phyloP scores from a whole-genome alignment of 495 filamentous ascomycete genomes.

The Penicillium longicatenatum region DNA sequence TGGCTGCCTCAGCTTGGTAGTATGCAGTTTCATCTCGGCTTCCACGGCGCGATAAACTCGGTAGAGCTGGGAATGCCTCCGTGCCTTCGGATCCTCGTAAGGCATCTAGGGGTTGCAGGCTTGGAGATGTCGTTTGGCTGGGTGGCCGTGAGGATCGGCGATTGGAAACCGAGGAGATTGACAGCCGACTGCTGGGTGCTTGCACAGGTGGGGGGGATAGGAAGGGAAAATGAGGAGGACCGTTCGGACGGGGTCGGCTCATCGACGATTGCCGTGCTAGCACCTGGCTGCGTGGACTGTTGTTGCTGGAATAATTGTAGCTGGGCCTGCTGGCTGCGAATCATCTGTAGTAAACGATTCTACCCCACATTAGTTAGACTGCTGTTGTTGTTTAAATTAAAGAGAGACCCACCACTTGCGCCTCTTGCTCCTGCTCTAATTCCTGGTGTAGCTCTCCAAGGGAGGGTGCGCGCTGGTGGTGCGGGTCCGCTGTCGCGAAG shows the following conservation, averaged over 20 bases:
- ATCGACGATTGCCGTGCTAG: constrained; percentile 57
- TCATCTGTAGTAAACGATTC: constrained; percentile 89
- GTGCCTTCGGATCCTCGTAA: constrained; percentile 28
- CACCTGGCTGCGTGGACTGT: constrained; percentile 27
- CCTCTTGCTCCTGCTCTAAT: constrained; percentile 93
- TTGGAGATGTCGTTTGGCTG: constrained; percentile 42
- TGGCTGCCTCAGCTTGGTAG: constrained; percentile 90
- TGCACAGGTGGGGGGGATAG: constrained; percentile 38
- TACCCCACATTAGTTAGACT: constrained; percentile 31
- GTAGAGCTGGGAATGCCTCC: constrained; percentile 32
- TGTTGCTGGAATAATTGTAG: constrained; percentile 64
- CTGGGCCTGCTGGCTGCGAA: constrained; percentile 83
- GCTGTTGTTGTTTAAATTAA: neutral
- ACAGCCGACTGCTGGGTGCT: constrained; percentile 26
- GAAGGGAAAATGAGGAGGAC: constrained; percentile 52
- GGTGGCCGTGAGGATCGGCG: constrained; percentile 47
- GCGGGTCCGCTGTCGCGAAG: constrained; percentile 57
- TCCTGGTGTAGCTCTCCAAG: constrained; percentile 96
- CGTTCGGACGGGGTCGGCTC: constrained; percentile 69
- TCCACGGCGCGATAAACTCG: constrained; percentile 38
- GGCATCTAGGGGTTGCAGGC: constrained; percentile 35
- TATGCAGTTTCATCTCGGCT: constrained; percentile 80
- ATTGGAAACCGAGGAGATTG: constrained; percentile 48
- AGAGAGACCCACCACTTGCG: constrained; percentile 69
- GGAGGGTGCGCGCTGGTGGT: constrained; percentile 73